phyloP scores from a whole-genome alignment of 257 asterid genomes.

The Plantago elongata region DNA sequence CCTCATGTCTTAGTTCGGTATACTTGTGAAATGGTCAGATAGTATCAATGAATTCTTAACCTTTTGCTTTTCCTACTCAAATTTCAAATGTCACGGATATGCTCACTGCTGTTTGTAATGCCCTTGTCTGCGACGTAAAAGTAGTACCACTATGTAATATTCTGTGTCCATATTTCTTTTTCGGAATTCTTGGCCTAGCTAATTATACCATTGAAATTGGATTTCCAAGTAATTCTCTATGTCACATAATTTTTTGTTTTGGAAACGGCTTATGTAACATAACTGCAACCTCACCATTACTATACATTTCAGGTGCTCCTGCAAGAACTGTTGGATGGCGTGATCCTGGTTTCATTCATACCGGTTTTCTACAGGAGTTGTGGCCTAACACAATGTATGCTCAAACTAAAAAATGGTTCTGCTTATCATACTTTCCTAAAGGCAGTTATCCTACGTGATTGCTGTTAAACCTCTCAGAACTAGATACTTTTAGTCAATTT shows the following conservation, averaged over 20 bases:
- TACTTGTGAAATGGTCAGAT: not conserved
- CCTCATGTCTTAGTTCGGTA: not conserved
- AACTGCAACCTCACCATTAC: not conserved
- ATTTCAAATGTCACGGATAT: too few species aligned
- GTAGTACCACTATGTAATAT: too few species aligned
- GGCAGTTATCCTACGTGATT: not conserved
- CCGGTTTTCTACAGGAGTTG: slow-evolving; percentile 46
- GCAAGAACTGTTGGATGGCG: slow-evolving; percentile 72
- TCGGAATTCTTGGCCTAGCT: too few species aligned
- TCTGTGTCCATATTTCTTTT: too few species aligned
- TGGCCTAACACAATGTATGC: slow-evolving; percentile 53
- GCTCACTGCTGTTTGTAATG: too few species aligned
- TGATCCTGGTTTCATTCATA: slow-evolving; percentile 62
- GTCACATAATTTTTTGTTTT: too few species aligned
- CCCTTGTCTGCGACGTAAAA: too few species aligned
- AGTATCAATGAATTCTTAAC: too few species aligned
- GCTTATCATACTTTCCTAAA: not conserved
- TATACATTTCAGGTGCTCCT: slow-evolving; percentile 61
- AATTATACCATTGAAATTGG: not conserved
- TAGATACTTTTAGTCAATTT: too few species aligned
- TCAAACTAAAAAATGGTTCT: not conserved
- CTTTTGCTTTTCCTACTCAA: too few species aligned
- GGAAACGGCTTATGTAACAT: not conserved
- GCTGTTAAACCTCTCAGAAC: too few species aligned
- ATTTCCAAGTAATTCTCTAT: not conserved